phyloP scores from a whole-genome alignment of 1,284 basidiomycete genomes.

The Fomitopsis schrenkii region DNA sequence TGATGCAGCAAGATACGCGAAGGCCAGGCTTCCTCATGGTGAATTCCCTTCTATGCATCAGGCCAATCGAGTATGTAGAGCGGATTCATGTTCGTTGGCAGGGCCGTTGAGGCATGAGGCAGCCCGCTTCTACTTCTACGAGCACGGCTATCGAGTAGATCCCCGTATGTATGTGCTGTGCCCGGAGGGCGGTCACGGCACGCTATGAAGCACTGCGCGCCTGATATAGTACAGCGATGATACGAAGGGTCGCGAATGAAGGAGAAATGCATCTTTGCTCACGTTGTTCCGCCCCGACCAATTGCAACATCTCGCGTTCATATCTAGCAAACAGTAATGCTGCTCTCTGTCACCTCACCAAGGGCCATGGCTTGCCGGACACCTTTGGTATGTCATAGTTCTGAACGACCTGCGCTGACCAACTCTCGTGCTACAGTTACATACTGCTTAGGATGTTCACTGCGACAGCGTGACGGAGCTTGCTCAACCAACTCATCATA shows the following conservation, averaged over 20 bases:
- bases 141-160: not conserved
- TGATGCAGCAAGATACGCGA: not conserved
- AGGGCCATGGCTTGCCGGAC: too few relatives aligned
- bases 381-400: too few relatives aligned
- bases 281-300: not conserved
- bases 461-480: too few relatives aligned
- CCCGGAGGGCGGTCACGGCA: not conserved
- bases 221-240: not conserved
- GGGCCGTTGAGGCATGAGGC: not conserved
- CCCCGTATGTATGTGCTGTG: not conserved
- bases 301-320: not conserved
- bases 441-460: too few relatives aligned
- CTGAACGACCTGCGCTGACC: too few relatives aligned
- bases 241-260: not conserved
- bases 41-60: not conserved
- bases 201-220: not conserved
- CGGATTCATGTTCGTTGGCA: not conserved
- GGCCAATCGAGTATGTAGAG: not conserved
- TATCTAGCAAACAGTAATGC: not conserved
- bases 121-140: not conserved
- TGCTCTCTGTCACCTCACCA: too few relatives aligned
- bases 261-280: not conserved
- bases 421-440: not conserved
- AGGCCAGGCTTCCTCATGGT: not conserved
- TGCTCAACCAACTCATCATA: not conserved